phyloP scores from a whole-genome alignment of 2,329 filamentous ascomycete genomes.

The Colletotrichum chrysophilum region DNA sequence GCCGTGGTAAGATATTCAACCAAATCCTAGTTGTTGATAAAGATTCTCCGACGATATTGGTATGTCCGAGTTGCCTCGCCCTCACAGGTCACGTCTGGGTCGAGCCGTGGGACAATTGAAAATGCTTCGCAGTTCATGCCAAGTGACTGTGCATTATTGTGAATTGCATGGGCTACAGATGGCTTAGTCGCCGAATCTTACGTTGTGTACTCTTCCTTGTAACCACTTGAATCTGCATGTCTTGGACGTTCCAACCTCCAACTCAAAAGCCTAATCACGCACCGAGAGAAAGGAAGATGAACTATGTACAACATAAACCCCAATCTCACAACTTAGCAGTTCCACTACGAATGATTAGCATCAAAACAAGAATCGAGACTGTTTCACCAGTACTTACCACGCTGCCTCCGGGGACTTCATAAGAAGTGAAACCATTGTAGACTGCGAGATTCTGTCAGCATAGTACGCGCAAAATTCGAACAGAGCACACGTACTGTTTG shows the following conservation, averaged over 20 bases:
- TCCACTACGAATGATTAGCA: background rate
- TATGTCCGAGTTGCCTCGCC: background rate
- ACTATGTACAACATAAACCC: background rate
- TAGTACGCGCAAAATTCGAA: background rate
- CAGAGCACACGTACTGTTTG: conserved; percentile 39
- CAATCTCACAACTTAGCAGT: background rate
- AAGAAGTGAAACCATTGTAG: conserved; percentile 10
- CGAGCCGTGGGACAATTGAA: background rate
- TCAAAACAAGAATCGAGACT: background rate
- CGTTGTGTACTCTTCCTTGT: background rate
- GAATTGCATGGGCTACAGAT: background rate
- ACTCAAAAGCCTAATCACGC: background rate
- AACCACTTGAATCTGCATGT: background rate
- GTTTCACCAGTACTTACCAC: background rate
- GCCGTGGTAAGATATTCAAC: background rate
- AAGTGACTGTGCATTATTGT: background rate
- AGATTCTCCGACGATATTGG: background rate
- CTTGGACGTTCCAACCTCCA: background rate
- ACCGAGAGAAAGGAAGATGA: background rate
- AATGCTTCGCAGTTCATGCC: background rate
- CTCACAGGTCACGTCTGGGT: background rate
- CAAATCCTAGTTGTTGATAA: background rate
- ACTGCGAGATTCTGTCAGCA: background rate
- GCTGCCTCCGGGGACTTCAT: conserved; percentile 6
- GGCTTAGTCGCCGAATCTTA: background rate